Evolutionary conservation across 768 basidiomycete species (phyloP), one percentile per base, ranked within the genome.

Genomic region (Leccinum barrowsii): DNA sequence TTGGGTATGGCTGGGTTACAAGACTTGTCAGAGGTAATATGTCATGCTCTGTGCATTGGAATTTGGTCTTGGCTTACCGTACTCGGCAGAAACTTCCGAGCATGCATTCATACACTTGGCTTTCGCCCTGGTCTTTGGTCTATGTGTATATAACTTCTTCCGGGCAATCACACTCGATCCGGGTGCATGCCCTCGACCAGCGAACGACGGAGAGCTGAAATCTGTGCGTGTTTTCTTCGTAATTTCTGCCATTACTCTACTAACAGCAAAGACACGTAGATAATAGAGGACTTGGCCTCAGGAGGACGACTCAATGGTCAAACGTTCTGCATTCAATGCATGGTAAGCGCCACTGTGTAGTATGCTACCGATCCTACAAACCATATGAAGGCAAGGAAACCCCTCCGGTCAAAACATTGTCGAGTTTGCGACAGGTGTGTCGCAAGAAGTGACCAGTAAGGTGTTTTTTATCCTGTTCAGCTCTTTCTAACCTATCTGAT

Each of bases 321-420:
- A 71, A 94, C 94, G 10, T 98, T 98, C 73, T 98, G 97, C 67
- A 89, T 99, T 52, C 84, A 87, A 59, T 98, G 96, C 75, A 93
- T 98, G 93, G 89, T 88, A 61, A 50, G 84, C 50, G 3, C 19
- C 15, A 7, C 53, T 55, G 35, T 34, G 19, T 19, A 19, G 24
- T 13, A 28, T 49, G n/a, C 42, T 22, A 3, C 47, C n/a, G 30
- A 15, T 44, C 51, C 2, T 50, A 52, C 35, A 46, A 50, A 8
- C 35, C 12, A 37, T 54, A 1, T 50, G 15, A 40, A 90, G 87
- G 89, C 90, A 8, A 85, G 89, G 44, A 94, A 96, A 67, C 92
- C 97, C 12, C 76, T 99, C 22, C 83, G 97, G 6, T 95, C 93
- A 30, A 98, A 96, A 72, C 97, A 99, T 69, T 98, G 95, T 75